Base-by-base conservation (phyloP, 129 eudicot species). In the Artemisia tridentata region DNA sequence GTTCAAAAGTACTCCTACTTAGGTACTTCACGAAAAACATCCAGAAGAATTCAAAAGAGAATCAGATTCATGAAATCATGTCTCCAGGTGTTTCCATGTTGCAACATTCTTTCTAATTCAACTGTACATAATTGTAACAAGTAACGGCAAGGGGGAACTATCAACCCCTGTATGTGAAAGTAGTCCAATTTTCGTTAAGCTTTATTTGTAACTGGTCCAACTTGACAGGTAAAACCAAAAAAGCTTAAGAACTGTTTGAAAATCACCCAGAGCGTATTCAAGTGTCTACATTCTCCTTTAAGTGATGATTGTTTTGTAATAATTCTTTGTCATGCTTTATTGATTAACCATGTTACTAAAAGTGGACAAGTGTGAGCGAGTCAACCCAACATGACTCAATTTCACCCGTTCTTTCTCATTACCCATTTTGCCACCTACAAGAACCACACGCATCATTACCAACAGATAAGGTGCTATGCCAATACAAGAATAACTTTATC, bases 391-490 rank as follows among this genome's bases (percentile, higher is more conserved):
- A 5, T 62, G 49, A 34, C n/a, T 5, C 1, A 18, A 15, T 16
- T 38, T 62, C 14, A 7, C 68, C 68, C 25, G 43, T 15, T 17
- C 11, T 38, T 38, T 63, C 68, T 2, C 19, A n/a, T 16, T 31
- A 64, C 68, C 68, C 52, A 16, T 41, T 60, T 60, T 34, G 67
- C n/a, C 49, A 29, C 34, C 34, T 29, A 29, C 34, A 29, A 29
- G 34, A 29, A 49, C 34, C 49, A 34, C 68, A 16, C 14, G 45
- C 45, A 64, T 3, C 43, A 64, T 10, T 41, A 31, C 52, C 52
- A 3, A 17, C 18, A 64, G 5, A 18, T 41, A 64, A 43, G 53
- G 16, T 41, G 14, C 18, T 38, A 11, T 45, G 34, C 45, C 18
- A 64, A 64, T 41, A 3, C 70, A 65, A 17, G 34, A 45, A 43